Evolutionary conservation across 2,329 filamentous ascomycete species (phyloP), one percentile per base, ranked within the genome.

Genomic region (Phaeoacremonium minimum): DNA sequence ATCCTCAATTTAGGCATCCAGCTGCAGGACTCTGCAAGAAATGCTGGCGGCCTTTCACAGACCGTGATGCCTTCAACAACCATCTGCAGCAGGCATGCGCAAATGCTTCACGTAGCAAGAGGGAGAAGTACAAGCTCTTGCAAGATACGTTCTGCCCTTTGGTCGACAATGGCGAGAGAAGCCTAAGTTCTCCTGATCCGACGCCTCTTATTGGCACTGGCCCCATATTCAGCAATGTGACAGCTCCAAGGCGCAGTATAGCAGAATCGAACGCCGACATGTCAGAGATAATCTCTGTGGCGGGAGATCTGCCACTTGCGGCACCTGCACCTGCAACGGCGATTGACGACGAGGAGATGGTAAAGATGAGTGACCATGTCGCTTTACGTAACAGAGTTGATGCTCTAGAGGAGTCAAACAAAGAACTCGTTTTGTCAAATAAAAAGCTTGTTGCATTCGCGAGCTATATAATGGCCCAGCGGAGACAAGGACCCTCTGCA

Each of bases 11-110:
- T n/a, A 45, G 33, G 12, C 55, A 58, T 30, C 53, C 49, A 4
- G 45, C 44, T 17, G 50, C 50, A 8, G 57, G 55, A 2, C 41
- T 61, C 18, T 61, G 58, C 42, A 49, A 52, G 28, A 49, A 38
- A 17, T 60, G 58, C 43, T 61, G 57, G 57, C 37, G 36, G 15
- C 19, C 46, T 2, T 61, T 57, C 22, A n/a, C 15, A 16, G 41
- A 53, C 19, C 44, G 42, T 18, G 34, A 36, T 2, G 35, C 35
- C 4, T 59, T 60, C 32, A 43, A 49, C 3, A 20, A n/a, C 7
- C 57, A 61, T 38, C 18, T 52, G 14, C 40, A 33, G 4, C 22
- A 7, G 15, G 15, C 33, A 4, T 57, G 56, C 34, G 36, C 44
- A 8, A 51, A 47, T 20, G 48, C 47, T 4, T 55, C 50, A 13